Evolutionary conservation across 2,329 filamentous ascomycete genomes (phyloP).

Genomic region (Ophiostoma sp.): DNA sequence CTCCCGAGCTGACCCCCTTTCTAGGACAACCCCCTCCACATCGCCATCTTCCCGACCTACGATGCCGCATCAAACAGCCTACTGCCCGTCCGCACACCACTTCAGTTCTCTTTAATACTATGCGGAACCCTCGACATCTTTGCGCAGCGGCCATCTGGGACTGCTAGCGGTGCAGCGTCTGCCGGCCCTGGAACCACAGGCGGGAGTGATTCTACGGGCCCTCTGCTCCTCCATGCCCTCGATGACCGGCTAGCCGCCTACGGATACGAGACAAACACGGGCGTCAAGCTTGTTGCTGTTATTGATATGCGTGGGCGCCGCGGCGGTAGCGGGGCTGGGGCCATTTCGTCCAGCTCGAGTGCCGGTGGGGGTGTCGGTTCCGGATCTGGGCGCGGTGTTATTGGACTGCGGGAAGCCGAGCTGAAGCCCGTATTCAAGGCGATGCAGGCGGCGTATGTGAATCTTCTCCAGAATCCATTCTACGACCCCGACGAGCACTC

Average conservation of each 20-base stretch:
- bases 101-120: constrained; percentile 88
- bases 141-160: constrained; percentile 60
- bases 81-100: constrained; percentile 59
- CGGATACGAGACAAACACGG: constrained; percentile 94
- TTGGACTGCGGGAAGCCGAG: constrained; percentile 78
- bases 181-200: constrained; percentile 55
- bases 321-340: constrained; percentile 22
- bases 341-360: constrained; percentile 16
- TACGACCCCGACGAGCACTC: constrained; percentile 82
- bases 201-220: constrained; percentile 47
- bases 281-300: constrained; percentile 81
- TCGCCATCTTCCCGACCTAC: constrained; percentile 79
- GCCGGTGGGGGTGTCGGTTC: constrained; percentile 29
- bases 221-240: constrained; percentile 84
- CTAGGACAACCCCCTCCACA: constrained; percentile 93
- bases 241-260: constrained; percentile 92
- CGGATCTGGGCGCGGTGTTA: constrained; percentile 28
- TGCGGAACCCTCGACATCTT: constrained; percentile 92
- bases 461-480: constrained; percentile 87
- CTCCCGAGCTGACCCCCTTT: neutral
- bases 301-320: constrained; percentile 81
- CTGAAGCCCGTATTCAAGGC: constrained; percentile 85
- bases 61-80: constrained; percentile 49
- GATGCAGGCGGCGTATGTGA: constrained; percentile 87
- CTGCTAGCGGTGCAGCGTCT: constrained; percentile 45